Conservation (phyloP, 2,329 filamentous ascomycete genomes). For the Colletotrichum sp. region DNA sequence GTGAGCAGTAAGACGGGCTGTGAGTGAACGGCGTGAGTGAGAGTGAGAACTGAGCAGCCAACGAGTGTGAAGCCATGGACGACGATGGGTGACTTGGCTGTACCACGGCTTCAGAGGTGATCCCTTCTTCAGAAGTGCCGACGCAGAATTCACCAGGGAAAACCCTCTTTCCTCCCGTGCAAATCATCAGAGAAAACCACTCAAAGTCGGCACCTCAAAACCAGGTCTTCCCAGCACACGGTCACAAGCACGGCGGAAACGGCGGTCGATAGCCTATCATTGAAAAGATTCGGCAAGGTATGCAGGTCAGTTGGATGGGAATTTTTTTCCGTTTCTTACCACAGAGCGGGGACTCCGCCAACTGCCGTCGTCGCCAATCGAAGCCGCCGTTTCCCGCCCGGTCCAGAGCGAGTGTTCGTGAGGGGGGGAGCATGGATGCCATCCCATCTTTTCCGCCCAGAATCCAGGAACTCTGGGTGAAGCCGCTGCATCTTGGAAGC, state of each 20-base stretch:
- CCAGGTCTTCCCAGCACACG: neutral
- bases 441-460: slow-evolving; percentile 6
- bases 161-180: neutral
- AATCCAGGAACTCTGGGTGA: neutral
- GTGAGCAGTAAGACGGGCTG: neutral
- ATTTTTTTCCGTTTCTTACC: neutral
- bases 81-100: neutral
- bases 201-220: neutral
- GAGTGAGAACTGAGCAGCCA: slow-evolving; percentile 14
- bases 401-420: neutral
- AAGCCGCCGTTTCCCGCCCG: neutral
- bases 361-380: neutral
- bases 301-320: neutral
- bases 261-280: neutral
- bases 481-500: neutral
- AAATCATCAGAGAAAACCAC: slow-evolving; percentile 12
- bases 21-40: neutral
- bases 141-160: neutral
- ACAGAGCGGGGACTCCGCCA: slow-evolving; percentile 8
- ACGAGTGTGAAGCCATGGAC: neutral
- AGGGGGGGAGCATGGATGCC: neutral
- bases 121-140: neutral
- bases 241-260: neutral
- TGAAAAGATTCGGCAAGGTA: neutral
- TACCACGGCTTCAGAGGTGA: neutral